Conservation (phyloP, 345 rosid genomes). For the Dipteronia dyeriana region DNA sequence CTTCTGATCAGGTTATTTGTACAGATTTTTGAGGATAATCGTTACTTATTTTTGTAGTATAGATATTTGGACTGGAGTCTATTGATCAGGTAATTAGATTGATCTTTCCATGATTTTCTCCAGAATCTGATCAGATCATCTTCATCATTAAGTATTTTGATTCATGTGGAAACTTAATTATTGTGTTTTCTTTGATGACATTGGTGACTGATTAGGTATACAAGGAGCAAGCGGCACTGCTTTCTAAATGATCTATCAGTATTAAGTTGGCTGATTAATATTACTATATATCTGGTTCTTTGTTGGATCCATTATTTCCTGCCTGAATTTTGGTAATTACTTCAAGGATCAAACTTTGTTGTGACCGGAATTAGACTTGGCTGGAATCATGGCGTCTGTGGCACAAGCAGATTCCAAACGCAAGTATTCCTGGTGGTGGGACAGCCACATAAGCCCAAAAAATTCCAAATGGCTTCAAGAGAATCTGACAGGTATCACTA, state of each 20-base stretch:
- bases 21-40: conserved; percentile 19
- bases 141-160: background rate
- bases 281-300: conserved; percentile 1
- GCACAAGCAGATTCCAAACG: conserved; percentile 50
- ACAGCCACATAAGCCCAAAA: conserved; percentile 92
- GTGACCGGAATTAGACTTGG: conserved; percentile 17
- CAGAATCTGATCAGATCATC: conserved; percentile 23
- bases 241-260: conserved; percentile 6
- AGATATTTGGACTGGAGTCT: conserved; percentile 21
- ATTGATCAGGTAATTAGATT: conserved; percentile 47
- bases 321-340: background rate
- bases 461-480: conserved; percentile 98
- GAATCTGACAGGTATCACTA: conserved; percentile 79
- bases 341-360: conserved; percentile 7
- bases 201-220: conserved; percentile 20
- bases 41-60: background rate
- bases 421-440: conserved; percentile 99
- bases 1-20: conserved; percentile 30
- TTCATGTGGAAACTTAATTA: conserved; percentile 16
- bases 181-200: conserved; percentile 14
- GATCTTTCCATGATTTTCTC: conserved; percentile 10
- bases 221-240: conserved; percentile 12
- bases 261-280: conserved; percentile 15
- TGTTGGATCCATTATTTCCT: conserved; percentile 13
- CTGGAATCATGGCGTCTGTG: conserved; percentile 50